Evolutionary conservation across 495 filamentous ascomycete species (phyloP), one percentile per base, ranked within the genome.

Genomic region (Aspergillus diversus): DNA sequence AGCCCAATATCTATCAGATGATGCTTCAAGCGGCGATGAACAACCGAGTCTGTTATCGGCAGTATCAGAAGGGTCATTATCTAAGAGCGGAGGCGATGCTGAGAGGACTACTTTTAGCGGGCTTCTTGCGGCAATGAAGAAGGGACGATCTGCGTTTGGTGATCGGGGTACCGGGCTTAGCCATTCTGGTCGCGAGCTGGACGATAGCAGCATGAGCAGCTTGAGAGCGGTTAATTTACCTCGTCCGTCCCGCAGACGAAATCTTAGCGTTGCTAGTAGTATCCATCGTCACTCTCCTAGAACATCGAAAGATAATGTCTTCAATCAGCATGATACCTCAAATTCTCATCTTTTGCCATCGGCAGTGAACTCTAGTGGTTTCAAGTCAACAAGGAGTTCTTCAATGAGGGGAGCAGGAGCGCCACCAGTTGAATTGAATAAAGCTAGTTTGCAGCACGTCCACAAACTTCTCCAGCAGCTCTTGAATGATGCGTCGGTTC

Each of bases 1-100:
- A 15, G 93, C 93, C 3, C 91, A 92, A 33, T 98, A 94, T 76
- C 89, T 98, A 80, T 98, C 95, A 16, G 96, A 99, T 73, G 90
- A 93, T 67, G 92, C 88, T 21, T 94, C 92, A 2, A 97, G 91
- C 69, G 95, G 89, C 16, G 93, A 97, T 66, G 93, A 98, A 57
- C 92, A 95, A 69, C 86, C 92, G 75, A 93, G 88, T 72, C 89
- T 98, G 16, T 87, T 95, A 69, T 85, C 91, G 32, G 88, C 90
- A 0, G 86, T 96, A 27, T 82, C 82, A 35, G 81, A 83, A 27
- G 77, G 77, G 33, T 71, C 68, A 17, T 69, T 82, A 31, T 75
- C 83, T 8, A 81, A 83, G 63, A 80, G 76, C 43, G 77, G 71
- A 35, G 76, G 71, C n/a, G 86, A 88, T 11, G 75, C 74, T 37